Evolutionary conservation across 2,329 filamentous ascomycete genomes (phyloP), one percentile per base, ranked within the genome.

Genomic region (Ascochyta pisi): DNA sequence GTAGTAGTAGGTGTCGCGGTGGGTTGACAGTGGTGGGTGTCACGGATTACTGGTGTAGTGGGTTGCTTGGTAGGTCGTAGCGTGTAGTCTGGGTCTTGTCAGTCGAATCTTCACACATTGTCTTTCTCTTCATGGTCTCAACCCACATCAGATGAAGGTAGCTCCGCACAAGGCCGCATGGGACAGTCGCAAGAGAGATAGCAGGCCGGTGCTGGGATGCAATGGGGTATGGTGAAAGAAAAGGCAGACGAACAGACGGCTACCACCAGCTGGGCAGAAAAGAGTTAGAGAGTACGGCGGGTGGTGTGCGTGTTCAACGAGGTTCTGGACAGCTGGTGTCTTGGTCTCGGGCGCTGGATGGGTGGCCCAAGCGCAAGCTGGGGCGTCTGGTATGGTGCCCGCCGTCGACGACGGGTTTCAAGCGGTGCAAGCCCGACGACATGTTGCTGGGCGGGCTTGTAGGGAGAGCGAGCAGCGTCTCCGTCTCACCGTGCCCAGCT

Each of bases 241-340:
- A 37, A 31, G 7, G 50, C 29, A 58, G 59, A 54, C 46, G 55
- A 65, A 67, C 41, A 58, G 54, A 61, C 54, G 38, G 50, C 43
- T 50, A 51, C 64, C 63, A 42, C 59, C 50, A 64, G 54, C 63
- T 61, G 68, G 65, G 62, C 65, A 60, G 61, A 51, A 38, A 57
- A 39, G 33, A 39, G 13, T 26, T 37, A 59, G 56, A 57, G 62
- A 53, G 58, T 57, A 63, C 48, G 41, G n/a, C 44, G 27, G 38
- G 34, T 23, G n/a, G 29, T 16, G 19, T 39, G 39, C 43, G 35
- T 40, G 41, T 33, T 61, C 43, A 58, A 41, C 23, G 62, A 68
- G 65, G 62, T 73, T 74, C 58, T 70, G 71, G 70, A 68, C 72
- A 74, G 71, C 69, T 74, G 70, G 52, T 54, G 51, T 54, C 52